These are phyloP conservation scores for Dactylorhiza incarnata DNA, from an alignment of 106 monocot genomes.

Conservation along the genomic window DNA sequence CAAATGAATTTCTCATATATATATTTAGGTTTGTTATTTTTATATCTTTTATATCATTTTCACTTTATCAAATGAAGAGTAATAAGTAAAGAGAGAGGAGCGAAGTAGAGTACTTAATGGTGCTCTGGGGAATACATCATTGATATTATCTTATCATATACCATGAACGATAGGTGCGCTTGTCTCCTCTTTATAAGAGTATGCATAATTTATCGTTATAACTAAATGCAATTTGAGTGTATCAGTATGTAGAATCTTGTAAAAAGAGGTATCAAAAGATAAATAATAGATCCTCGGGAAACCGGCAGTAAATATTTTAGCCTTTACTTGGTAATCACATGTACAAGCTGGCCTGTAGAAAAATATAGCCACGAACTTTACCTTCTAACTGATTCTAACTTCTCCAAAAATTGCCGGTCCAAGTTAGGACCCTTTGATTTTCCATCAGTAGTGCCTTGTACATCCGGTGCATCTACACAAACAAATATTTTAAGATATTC, in stretches of 20 bases:
- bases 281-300: neutral
- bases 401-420: constrained; percentile 1
- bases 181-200: no score
- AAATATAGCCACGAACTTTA: neutral
- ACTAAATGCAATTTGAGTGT: no score
- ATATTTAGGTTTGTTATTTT: no score
- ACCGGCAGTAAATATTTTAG: neutral
- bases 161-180: no score
- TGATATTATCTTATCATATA: no score
- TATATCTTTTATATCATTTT: no score
- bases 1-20: no score
- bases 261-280: neutral
- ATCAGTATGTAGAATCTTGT: neutral
- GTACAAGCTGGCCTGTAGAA: neutral
- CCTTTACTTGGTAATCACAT: neutral
- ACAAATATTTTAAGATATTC: neutral
- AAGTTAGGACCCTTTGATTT: neutral
- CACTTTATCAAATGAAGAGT: no score
- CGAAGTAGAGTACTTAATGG: no score
- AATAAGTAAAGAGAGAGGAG: no score
- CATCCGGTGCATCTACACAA: neutral
- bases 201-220: no score
- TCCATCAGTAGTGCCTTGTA: neutral
- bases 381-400: constrained; percentile 7
- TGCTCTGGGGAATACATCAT: no score